A percentile compares a stretch with the other conserved stretches of the same genome.
Conservation (phyloP, 1,284 basidiomycete species). For the Meira miltonrushii region DNA sequence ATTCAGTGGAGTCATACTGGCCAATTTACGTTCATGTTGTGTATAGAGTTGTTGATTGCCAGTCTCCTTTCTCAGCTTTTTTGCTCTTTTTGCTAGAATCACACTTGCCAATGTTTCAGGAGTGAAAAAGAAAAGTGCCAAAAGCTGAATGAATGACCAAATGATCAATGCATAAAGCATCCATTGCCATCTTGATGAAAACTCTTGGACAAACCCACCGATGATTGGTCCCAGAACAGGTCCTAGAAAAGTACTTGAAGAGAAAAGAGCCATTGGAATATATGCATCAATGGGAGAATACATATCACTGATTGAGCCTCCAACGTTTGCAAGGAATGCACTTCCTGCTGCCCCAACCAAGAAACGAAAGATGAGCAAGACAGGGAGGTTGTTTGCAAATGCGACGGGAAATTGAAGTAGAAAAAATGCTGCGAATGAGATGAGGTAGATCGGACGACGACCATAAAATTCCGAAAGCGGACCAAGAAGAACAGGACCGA, state of each 20-base stretch:
- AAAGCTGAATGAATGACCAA: neutral
- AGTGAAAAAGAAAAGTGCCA: neutral
- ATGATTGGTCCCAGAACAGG: constrained; percentile 11
- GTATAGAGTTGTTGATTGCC: constrained; percentile 17
- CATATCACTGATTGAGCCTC: constrained; percentile 15
- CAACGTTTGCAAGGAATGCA: constrained; percentile 13
- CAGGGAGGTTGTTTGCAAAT: neutral
- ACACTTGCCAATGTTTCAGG: constrained; percentile 1
- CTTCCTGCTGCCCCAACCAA: neutral
- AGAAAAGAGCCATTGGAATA: constrained; percentile 13
- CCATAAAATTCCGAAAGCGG: constrained; percentile 5
- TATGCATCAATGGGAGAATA: neutral
- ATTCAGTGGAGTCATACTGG: constrained; percentile 21
- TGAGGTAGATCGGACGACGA: neutral
- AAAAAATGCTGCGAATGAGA: neutral
- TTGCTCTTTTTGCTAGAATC: neutral
- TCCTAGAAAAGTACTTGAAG: constrained; percentile 8
- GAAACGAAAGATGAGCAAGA: neutral
- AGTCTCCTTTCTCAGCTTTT: neutral
- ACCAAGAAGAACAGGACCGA: constrained; percentile 5
- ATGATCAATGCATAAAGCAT: neutral
- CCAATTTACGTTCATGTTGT: constrained; percentile 47
- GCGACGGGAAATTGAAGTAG: neutral
- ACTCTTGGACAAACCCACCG: constrained; percentile 1
- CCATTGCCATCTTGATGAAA: neutral